Evolutionary conservation across 495 filamentous ascomycete species (phyloP).

Genomic region (Tuber borchii): DNA sequence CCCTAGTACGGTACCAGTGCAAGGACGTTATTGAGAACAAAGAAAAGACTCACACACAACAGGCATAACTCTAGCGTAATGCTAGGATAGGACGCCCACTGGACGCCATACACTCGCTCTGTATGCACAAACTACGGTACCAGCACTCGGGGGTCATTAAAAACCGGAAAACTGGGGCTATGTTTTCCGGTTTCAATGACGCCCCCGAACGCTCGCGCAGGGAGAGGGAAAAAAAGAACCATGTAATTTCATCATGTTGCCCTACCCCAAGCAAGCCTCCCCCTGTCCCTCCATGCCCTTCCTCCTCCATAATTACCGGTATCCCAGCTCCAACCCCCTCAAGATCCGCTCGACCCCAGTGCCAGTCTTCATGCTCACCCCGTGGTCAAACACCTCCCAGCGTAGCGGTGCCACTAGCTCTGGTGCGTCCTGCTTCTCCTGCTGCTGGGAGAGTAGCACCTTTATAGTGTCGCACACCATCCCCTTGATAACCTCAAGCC

Average conservation of each 20-base stretch:
- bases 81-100: background rate
- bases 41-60: background rate
- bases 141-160: background rate
- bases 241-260: background rate
- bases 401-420: conserved; percentile 14
- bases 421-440: conserved; percentile 11
- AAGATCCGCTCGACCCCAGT: conserved; percentile 35
- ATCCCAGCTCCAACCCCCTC: conserved; percentile 15
- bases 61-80: background rate
- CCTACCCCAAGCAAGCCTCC: background rate
- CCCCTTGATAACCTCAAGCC: conserved; percentile 14
- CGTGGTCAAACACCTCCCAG: conserved; percentile 26
- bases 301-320: background rate
- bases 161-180: too few species aligned
- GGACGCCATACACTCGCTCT: background rate
- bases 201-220: background rate
- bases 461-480: conserved; percentile 30
- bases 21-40: background rate
- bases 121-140: background rate
- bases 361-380: conserved; percentile 35
- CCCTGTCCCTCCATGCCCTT: conserved; percentile 2
- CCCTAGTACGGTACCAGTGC: too few species aligned
- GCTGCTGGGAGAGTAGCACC: background rate
- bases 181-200: too few species aligned
- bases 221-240: background rate